Base-by-base conservation (phyloP, 306 rosid genomes). In the Ceratonia siliqua region DNA sequence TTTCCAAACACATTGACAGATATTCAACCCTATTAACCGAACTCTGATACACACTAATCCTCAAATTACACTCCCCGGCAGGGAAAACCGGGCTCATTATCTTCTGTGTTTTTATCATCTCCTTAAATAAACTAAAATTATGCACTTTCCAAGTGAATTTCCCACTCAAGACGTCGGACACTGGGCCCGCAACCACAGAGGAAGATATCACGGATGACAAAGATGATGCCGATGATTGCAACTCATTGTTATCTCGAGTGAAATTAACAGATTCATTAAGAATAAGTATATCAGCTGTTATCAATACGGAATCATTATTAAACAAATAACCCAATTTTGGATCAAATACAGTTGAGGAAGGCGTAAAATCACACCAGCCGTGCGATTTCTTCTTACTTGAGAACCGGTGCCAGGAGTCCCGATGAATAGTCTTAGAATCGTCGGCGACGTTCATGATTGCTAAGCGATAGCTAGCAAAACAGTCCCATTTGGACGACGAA, bases 91-190 rank as follows among this genome's bases (percentile, higher is more conserved):
- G 97, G 67, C 97, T 94, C 98, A 94, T 94, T 82, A 94, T 88
- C 89, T 94, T 94, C 90, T 94, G 98, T 3, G 94, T 84, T 83
- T 90, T 94, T n/a, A 94, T 88, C 97, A 94, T 91, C 15, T 90
- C 98, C 89, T 77, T 94, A 28, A 94, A 94, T 73, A 94, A 72
- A 78, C 96, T 89, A 72, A 91, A 91, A 76, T 94, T 94, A 57
- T 88, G 97, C 70, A 94, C 98, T 76, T 91, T 94, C 98, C 98
- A 94, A 69, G 98, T 94, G 83, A 94, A 94, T 81, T 94, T 94
- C 4, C 98, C 98, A 62, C 94, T 94, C 87, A 88, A 62, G 38
- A 88, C 94, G 38, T 94, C 97, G 0, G 91, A 84, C 33, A 79
- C 91, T 0, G 99, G 97, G 1, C 89, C 68, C 6, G 90, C 81